Evolutionary conservation across 2,329 filamentous ascomycete species (phyloP).

Genomic region (Colletotrichum spinosum): DNA sequence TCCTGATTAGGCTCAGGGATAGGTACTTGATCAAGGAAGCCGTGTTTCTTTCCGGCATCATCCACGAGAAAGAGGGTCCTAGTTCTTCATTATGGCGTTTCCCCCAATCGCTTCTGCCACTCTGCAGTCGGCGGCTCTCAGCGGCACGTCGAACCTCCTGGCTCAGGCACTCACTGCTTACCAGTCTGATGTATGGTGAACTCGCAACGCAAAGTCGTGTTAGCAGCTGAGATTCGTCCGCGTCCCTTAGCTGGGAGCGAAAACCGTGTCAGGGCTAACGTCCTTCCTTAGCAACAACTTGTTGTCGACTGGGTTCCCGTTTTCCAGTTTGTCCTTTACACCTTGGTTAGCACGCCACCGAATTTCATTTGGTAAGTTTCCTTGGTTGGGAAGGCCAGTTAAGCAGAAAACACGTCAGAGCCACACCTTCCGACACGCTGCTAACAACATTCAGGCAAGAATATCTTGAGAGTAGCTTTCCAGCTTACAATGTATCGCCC

Average conservation of each 20-base stretch:
- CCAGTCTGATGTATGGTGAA: conserved; percentile 63
- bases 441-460: conserved; percentile 69
- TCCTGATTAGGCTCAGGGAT: too few species aligned
- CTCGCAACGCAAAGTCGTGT: background rate
- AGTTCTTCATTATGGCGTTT: conserved; percentile 45
- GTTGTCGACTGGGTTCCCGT: conserved; percentile 75
- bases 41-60: background rate
- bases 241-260: too few species aligned
- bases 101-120: conserved; percentile 70
- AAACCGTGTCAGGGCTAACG: too few species aligned
- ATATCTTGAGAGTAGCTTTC: conserved; percentile 80
- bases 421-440: conserved; percentile 23
- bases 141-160: conserved; percentile 76
- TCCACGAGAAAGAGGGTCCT: background rate
- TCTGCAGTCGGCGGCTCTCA: conserved; percentile 74
- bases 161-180: conserved; percentile 78
- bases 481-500: conserved; percentile 67
- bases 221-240: too few species aligned
- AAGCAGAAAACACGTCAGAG: background rate
- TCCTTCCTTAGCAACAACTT: conserved; percentile 62
- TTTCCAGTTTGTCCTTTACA: conserved; percentile 82
- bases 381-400: background rate
- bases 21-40: too few species aligned
- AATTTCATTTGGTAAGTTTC: conserved; percentile 81
- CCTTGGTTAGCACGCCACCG: conserved; percentile 78